These are phyloP conservation scores for Colletotrichum destructivum DNA, from an alignment of 2,329 filamentous ascomycete genomes.

Conservation along the genomic window DNA sequence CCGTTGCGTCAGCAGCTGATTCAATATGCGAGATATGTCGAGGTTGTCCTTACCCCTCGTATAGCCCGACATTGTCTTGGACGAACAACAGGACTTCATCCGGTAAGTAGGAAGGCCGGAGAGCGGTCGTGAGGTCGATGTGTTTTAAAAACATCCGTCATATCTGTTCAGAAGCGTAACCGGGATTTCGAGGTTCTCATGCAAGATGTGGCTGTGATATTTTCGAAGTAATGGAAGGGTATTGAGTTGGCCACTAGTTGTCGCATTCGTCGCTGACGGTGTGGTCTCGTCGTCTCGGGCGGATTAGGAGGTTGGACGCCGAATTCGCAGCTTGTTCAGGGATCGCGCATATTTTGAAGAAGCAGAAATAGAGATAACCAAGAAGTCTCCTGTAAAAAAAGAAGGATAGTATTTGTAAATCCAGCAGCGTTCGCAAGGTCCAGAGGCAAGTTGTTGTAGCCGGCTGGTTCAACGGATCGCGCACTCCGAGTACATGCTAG, in stretches of 20 bases:
- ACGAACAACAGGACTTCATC: slow-evolving; percentile 97
- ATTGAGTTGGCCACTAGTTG: slow-evolving; percentile 21
- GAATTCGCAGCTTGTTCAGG: slow-evolving; percentile 14
- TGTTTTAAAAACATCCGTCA: slow-evolving; percentile 97
- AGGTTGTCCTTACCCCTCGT: slow-evolving; percentile 82
- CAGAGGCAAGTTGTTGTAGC: background rate
- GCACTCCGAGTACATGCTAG: background rate
- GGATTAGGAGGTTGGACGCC: slow-evolving; percentile 1
- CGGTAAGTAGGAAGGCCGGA: slow-evolving; percentile 91
- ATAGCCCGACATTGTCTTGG: slow-evolving; percentile 96
- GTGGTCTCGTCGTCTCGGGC: slow-evolving; percentile 13
- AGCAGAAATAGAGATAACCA: background rate
- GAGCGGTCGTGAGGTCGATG: slow-evolving; percentile 94
- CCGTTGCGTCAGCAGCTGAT: slow-evolving; percentile 15
- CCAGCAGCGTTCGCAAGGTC: background rate
- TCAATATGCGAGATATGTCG: background rate
- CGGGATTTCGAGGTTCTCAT: slow-evolving; percentile 1
- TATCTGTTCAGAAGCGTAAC: slow-evolving; percentile 50
- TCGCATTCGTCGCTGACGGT: slow-evolving; percentile 26
- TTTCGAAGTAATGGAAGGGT: background rate
- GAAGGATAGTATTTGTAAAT: background rate
- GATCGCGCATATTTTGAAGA: slow-evolving; percentile 27
- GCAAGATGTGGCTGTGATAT: slow-evolving; percentile 22
- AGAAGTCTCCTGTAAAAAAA: background rate
- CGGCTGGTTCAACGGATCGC: slow-evolving; percentile 11